Evolutionary conservation across 352 stramenopile species (phyloP), one percentile per base, ranked within the genome.

Genomic region (Pythium brachiatum): DNA sequence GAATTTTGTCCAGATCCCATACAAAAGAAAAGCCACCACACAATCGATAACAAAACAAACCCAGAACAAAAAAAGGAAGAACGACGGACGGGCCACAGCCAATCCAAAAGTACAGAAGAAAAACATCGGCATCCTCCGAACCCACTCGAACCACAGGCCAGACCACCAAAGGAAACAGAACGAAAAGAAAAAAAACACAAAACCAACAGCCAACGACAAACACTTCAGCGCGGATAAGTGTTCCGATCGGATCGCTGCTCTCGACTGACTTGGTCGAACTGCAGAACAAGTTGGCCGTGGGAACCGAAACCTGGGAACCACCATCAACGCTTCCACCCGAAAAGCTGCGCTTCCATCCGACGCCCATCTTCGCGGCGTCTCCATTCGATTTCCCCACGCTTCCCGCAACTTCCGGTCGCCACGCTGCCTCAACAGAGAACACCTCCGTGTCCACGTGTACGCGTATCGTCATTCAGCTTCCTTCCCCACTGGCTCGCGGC

Each of bases 101-200:
- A n/a, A 16, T n/a, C 38, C 20, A 44, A 44, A 44, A 44, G 38
- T 44, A 44, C 38, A 44, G 38, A 44, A 44, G 38, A 44, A 44
- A 44, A 23, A 23, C 38, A 44, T 44, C 38, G 8, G 31, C 31
- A 38, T 15, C 8, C 15, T 23, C 38, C 38, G 38, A 44, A 44
- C 38, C 16, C 38, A 44, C 18, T 23, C 38, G 23, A 44, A 18
- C 38, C 38, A 44, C n/a, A n/a, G n/a, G n/a, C n/a, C n/a, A n/a
- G n/a, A n/a, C n/a, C n/a, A n/a, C n/a, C n/a, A n/a, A n/a, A n/a
- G n/a, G n/a, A n/a, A n/a, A n/a, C n/a, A n/a, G n/a, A n/a, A n/a
- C n/a, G 38, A 41, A 41, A 41, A 41, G 9, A 41, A 8, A 41
- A 41, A 13, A 41, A 44, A 44, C 16, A 44, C 5, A 44, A 38